Conservation (phyloP, 192 early-diverging fungal species). For the Backusella tuberculispora region DNA sequence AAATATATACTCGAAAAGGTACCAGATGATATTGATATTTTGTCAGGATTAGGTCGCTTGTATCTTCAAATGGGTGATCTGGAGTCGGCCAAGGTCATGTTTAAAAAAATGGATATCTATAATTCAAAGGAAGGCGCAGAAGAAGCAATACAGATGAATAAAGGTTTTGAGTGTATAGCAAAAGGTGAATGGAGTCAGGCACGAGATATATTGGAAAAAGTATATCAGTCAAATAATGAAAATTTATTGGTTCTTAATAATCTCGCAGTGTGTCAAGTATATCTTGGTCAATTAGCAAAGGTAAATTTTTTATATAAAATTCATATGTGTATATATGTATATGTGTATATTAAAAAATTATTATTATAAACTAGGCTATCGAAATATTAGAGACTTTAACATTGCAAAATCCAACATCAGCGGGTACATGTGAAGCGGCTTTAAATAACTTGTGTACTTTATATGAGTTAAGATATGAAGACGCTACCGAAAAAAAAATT, state of each 20-base stretch:
- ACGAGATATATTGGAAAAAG: conserved; percentile 43
- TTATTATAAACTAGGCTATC: conserved; percentile 32
- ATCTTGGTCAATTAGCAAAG: conserved; percentile 46
- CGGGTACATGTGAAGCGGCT: conserved; percentile 49
- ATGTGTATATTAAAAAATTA: neutral
- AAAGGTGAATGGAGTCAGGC: conserved; percentile 49
- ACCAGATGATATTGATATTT: conserved; percentile 37
- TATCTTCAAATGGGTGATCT: conserved; percentile 53
- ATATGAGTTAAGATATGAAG: conserved; percentile 53
- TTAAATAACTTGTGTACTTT: conserved; percentile 58
- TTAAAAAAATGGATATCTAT: conserved; percentile 29
- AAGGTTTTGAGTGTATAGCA: conserved; percentile 43
- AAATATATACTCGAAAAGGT: conserved; percentile 36
- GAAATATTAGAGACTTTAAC: conserved; percentile 45
- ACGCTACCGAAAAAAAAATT: conserved; percentile 45
- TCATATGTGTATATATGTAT: neutral
- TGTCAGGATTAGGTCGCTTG: conserved; percentile 49
- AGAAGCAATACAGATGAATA: conserved; percentile 45
- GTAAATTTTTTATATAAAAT: conserved; percentile 22
- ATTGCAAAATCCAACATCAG: conserved; percentile 46
- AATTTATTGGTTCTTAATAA: conserved; percentile 55
- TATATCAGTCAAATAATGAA: conserved; percentile 46
- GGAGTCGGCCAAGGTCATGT: conserved; percentile 38
- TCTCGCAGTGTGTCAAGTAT: conserved; percentile 53
- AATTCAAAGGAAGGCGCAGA: conserved; percentile 16